These are phyloP conservation scores for Globisporangium rhizosaccharum DNA, from an alignment of 352 stramenopile species.

Conservation along the genomic window DNA sequence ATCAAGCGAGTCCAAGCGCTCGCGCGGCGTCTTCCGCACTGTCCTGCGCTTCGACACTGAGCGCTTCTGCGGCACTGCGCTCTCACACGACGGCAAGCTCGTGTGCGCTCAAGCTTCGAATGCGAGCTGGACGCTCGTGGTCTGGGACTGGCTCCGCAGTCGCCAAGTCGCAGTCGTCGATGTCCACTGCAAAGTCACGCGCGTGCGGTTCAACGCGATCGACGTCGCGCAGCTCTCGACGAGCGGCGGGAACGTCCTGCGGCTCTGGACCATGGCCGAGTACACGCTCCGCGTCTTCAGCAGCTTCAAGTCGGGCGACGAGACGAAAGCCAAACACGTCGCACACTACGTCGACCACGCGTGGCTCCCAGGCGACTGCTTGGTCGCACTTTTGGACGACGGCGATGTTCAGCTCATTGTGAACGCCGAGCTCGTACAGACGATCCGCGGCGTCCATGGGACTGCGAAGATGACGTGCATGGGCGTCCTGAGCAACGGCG, in stretches of 20 bases:
- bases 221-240: conserved; percentile 79
- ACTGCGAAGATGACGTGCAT: conserved; percentile 30
- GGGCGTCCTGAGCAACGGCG: conserved; percentile 35
- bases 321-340: conserved; percentile 41
- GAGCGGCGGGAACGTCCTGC: conserved; percentile 57
- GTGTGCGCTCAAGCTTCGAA: conserved; percentile 53
- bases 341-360: conserved; percentile 61
- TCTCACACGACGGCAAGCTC: conserved; percentile 69
- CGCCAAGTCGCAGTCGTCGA: conserved; percentile 53
- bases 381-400: conserved; percentile 64
- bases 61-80: conserved; percentile 39
- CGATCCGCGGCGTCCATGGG: conserved; percentile 54
- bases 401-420: conserved; percentile 72
- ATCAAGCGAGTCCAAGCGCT: background rate
- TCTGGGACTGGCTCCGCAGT: conserved; percentile 76
- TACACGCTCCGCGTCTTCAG: conserved; percentile 64
- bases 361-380: conserved; percentile 60
- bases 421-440: conserved; percentile 70
- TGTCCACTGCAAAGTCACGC: conserved; percentile 65
- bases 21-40: conserved; percentile 25
- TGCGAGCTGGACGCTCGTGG: conserved; percentile 49
- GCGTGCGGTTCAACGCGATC: conserved; percentile 70
- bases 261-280: conserved; percentile 70
- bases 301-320: conserved; percentile 74
- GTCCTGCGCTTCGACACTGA: conserved; percentile 47